Evolutionary conservation across 108 stramenopile genomes (phyloP).

Genomic region (Parmales sp.): DNA sequence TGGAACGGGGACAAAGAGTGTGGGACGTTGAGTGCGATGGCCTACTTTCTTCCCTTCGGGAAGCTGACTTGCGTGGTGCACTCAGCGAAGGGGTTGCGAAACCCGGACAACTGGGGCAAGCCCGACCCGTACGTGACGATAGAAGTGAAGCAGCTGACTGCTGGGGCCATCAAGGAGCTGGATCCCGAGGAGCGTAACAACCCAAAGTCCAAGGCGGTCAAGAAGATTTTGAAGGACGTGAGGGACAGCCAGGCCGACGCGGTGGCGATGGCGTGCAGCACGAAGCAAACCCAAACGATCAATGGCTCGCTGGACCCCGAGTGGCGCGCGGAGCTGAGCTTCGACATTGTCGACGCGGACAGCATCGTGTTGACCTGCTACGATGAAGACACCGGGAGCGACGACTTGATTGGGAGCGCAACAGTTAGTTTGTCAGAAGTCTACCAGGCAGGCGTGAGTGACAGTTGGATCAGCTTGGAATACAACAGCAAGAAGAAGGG

Average conservation of each 20-base stretch:
- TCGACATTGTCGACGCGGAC: conserved; percentile 28
- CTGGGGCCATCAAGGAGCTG: background rate
- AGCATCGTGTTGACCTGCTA: conserved; percentile 17
- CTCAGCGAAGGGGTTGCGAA: conserved; percentile 31
- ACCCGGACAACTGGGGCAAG: conserved; percentile 22
- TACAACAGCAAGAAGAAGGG: conserved; percentile 10
- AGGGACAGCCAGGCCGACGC: conserved; percentile 26
- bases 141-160: conserved; percentile 13
- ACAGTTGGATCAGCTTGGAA: background rate
- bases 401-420: conserved; percentile 32
- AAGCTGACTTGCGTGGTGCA: conserved; percentile 31
- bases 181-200: background rate
- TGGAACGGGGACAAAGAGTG: no score
- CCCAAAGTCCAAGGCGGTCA: conserved; percentile 18
- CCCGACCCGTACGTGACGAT: conserved; percentile 19
- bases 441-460: background rate
- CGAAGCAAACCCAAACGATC: conserved; percentile 4
- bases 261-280: conserved; percentile 21
- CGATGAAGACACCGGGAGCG: conserved; percentile 36
- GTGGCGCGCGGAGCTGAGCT: conserved; percentile 34
- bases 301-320: conserved; percentile 30
- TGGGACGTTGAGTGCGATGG: conserved; percentile 19
- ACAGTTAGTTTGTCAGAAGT: background rate
- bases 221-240: conserved; percentile 17
- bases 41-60: conserved; percentile 35